Base-by-base conservation (phyloP, 768 basidiomycete genomes). In the Amanita phalloides region DNA sequence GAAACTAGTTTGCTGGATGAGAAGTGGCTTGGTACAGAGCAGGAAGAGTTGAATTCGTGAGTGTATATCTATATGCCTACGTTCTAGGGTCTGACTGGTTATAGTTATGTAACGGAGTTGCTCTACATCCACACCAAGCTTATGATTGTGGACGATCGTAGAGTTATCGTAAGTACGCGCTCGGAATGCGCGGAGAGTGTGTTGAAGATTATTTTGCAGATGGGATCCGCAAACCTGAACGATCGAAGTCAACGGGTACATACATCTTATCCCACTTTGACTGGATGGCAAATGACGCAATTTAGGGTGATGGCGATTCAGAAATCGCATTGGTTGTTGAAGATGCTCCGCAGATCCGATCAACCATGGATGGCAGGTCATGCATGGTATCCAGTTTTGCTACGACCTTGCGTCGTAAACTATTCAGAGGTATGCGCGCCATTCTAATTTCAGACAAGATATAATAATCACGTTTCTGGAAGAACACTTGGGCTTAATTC, bases 271-370 rank as follows among this genome's bases (percentile, higher is more conserved):
- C 6, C 33, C 36, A 35, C n/a, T 28, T 25, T 28, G 35, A n/a
- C 4, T 20, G 14, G 26, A 25, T 26, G 46, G 23, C 54, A 56
- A 44, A 60, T 10, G 28, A 32, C 8, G 7, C 39, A 37, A 8
- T 20, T 1, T 51, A 86, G 82, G 94, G 94, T 23, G 86, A 95
- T 57, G 91, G 90, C 32, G 92, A 95, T 66, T 95, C 91, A 1
- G 96, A 98, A 68, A 95, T 97, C 56, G 90, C 88, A 6, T 68
- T 96, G 6, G 82, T 97, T 17, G 84, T 96, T 28, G 94, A 98
- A 66, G 95, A 99, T 60, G 68, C 75, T 0, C 90, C 95, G 46
- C 71, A 79, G 69, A 71, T 99, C 37, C 71, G 76, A 25, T 77
- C 82, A 3, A 74, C 63, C 13, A 95, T 96, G 92, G 72, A 91